Evolutionary conservation across 2,329 filamentous ascomycete genomes (phyloP).

Genomic region (Escovopsis weberi): DNA sequence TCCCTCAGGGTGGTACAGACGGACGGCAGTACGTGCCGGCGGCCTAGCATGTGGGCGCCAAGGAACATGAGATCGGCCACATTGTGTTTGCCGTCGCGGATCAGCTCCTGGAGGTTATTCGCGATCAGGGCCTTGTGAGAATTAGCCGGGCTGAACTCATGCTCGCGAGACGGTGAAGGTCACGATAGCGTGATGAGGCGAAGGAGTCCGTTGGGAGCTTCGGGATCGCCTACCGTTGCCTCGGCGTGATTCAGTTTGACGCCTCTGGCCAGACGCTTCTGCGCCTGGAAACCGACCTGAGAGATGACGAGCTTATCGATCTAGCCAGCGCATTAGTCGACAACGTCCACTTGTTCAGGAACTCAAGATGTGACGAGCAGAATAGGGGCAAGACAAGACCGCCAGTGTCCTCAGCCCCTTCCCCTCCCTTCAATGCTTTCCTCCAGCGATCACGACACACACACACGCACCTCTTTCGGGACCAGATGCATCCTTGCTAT

Average conservation of each 20-base stretch:
- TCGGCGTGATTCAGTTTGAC: slow-evolving; percentile 84
- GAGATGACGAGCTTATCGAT: slow-evolving; percentile 93
- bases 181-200: not conserved
- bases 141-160: not conserved
- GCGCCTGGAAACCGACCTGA: slow-evolving; percentile 74
- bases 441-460: not conserved
- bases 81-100: slow-evolving; percentile 86
- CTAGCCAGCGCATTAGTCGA: no score
- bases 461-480: slow-evolving; percentile 30
- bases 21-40: slow-evolving; percentile 76
- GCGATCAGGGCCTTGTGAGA: slow-evolving; percentile 56
- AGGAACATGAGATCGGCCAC: slow-evolving; percentile 90
- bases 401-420: no score
- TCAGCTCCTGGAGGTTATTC: slow-evolving; percentile 84
- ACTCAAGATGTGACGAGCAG: no score
- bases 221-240: slow-evolving; percentile 46
- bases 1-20: slow-evolving; percentile 67
- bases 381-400: no score
- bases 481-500: slow-evolving; percentile 31
- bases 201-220: not conserved
- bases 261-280: slow-evolving; percentile 74
- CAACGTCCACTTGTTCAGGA: no score
- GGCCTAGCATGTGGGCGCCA: slow-evolving; percentile 82
- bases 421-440: no score
- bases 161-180: not conserved